Percentiles rank a stretch among this genome's conserved stretches.
Conservation (phyloP, 306 rosid species). For the Lathyrus sativus region DNA sequence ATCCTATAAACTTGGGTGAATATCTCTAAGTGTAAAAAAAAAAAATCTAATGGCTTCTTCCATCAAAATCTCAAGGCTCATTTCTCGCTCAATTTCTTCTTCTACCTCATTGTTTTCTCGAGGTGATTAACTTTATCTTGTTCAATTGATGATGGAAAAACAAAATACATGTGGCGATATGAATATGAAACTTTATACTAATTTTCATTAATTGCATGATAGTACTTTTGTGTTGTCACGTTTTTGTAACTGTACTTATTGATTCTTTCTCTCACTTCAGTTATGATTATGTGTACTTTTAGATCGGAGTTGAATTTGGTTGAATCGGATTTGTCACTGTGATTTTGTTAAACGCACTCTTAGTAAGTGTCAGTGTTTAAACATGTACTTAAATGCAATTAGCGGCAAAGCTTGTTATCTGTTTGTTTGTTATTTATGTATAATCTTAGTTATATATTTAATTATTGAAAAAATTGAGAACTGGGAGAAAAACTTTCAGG, state of each 20-base stretch:
- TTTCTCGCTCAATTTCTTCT: conserved; percentile 29
- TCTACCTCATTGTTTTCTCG: conserved; percentile 39
- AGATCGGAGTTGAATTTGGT: background rate
- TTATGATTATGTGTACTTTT: background rate
- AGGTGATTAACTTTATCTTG: conserved; percentile 39
- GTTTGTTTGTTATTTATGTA: too few relatives aligned
- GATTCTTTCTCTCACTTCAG: conserved; percentile 29
- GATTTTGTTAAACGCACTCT: too few relatives aligned
- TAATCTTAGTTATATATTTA: too few relatives aligned
- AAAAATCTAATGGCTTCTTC: too few relatives aligned
- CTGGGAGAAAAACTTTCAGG: conserved; percentile 41
- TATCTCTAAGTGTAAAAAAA: too few relatives aligned
- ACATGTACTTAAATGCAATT: too few relatives aligned
- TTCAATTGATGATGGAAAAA: background rate
- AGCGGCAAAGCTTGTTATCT: too few relatives aligned
- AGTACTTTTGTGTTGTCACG: background rate
- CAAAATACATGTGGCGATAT: background rate
- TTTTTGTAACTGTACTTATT: conserved; percentile 2
- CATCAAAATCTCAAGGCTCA: background rate
- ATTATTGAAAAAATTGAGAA: background rate
- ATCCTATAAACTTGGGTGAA: too few relatives aligned
- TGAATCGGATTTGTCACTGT: background rate
- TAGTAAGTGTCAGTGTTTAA: too few relatives aligned
- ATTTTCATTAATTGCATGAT: conserved; percentile 14
- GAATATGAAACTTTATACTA: background rate